Percentiles rank a stretch among this genome's conserved stretches.
These are phyloP conservation scores for Remersonia thermophila DNA, from an alignment of 2,329 filamentous ascomycete genomes.

Conservation along the genomic window DNA sequence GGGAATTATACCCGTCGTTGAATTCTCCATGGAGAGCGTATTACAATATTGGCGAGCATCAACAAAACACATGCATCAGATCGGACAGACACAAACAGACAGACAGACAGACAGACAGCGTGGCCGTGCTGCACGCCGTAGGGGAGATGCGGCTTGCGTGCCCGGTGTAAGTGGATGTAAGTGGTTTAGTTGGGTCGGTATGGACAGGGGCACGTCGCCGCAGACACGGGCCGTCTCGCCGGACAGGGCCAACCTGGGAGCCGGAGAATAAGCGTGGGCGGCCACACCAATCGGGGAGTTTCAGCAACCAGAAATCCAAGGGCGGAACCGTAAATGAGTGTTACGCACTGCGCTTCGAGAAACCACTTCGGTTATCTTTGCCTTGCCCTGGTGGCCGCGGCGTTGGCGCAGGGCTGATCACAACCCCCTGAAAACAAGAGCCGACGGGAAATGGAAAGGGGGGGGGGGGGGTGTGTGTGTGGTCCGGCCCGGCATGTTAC, in stretches of 20 bases:
- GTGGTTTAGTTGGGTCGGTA: conserved; percentile 4
- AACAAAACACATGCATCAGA: no score
- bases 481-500: no score
- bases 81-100: no score
- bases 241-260: conserved; percentile 11
- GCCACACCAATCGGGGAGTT: conserved; percentile 17
- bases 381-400: neutral
- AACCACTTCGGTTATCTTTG: conserved; percentile 8
- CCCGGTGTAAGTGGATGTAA: conserved; percentile 11
- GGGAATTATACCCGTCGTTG: no score
- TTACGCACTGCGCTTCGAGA: neutral
- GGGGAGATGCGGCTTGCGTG: conserved; percentile 3
- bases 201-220: conserved; percentile 8
- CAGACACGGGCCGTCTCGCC: conserved; percentile 15
- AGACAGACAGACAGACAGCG: neutral
- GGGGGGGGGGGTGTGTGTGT: conserved; percentile 5
- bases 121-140: no score
- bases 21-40: neutral
- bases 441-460: conserved; percentile 2
- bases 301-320: neutral
- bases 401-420: conserved; percentile 15
- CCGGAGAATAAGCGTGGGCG: conserved; percentile 14
- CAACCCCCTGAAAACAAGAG: neutral
- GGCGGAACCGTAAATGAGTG: no score
- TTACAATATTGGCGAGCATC: neutral